Base-by-base conservation (phyloP, 495 filamentous ascomycete genomes). In the Wilcoxina mikolae region DNA sequence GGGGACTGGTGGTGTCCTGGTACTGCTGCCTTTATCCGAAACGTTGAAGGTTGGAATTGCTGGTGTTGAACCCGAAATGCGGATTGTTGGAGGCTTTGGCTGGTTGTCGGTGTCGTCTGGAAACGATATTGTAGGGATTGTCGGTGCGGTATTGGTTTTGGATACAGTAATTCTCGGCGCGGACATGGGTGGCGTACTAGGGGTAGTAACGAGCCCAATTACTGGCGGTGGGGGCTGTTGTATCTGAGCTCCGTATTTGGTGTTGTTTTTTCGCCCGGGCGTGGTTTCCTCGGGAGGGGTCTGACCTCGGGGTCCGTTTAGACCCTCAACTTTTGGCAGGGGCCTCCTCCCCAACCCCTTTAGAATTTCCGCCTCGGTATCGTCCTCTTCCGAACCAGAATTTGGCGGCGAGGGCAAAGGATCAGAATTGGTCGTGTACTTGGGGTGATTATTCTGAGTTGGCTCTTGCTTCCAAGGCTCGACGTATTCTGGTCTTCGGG, bases 11-110 rank as follows among this genome's bases (percentile, higher is more conserved):
- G 39, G 17, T 4, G 4, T 20, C 7, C 17, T 43, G 39, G 9
- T 5, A 9, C 17, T 18, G 17, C 42, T 18, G 17, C 42, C 49
- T 54, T 56, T 56, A 51, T 59, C 59, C 38, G 67, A 61, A 10
- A 72, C 47, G 48, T 58, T 69, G 56, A 68, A 66, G 17, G 47
- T 64, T 22, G 71, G 71, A 20, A 62, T 10, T 5, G 39, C 54
- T 24, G 58, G 61, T 69, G 65, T 71, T 72, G 49, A 67, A 65
- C 75, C 77, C 75, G 77, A 74, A 69, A 56, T 60, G 57, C n/a
- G n/a, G n/a, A n/a, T 56, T 70, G 74, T 71, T 38, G 26, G 26
- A 25, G 15, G 2, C 31, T 27, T 24, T 54, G 17, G 26, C 18
- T 27, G n/a, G n/a, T n/a, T n/a, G n/a, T n/a, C n/a, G n/a, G 58